phyloP scores from a whole-genome alignment of 2,329 filamentous ascomycete species.

The Zalaria obscura region DNA sequence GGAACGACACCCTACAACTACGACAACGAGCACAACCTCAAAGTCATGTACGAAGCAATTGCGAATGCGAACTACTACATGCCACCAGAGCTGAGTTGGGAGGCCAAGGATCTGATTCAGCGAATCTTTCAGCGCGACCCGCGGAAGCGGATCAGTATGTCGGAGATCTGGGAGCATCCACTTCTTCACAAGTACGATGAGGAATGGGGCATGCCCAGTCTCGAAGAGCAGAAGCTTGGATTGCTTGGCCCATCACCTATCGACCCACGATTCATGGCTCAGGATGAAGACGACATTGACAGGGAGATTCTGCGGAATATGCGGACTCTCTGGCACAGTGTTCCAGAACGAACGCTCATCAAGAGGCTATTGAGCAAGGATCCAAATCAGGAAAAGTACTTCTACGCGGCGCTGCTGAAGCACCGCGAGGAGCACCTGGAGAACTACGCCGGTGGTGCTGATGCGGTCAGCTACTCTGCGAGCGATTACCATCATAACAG shows the following conservation, averaged over 20 bases:
- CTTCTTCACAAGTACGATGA: slow-evolving; percentile 69
- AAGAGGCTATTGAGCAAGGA: slow-evolving; percentile 44
- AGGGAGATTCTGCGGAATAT: slow-evolving; percentile 71
- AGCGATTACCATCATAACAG: slow-evolving; percentile 79
- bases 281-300: slow-evolving; percentile 59
- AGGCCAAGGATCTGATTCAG: slow-evolving; percentile 64
- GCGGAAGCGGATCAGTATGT: slow-evolving; percentile 61
- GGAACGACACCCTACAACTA: slow-evolving; percentile 67
- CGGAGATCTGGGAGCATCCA: slow-evolving; percentile 74
- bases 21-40: slow-evolving; percentile 47
- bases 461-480: slow-evolving; percentile 58
- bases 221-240: slow-evolving; percentile 32
- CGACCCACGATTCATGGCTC: slow-evolving; percentile 25
- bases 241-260: slow-evolving; percentile 36
- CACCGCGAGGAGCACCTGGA: slow-evolving; percentile 77
- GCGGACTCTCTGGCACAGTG: slow-evolving; percentile 81
- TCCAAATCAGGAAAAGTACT: slow-evolving; percentile 79
- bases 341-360: slow-evolving; percentile 57
- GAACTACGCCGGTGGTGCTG: slow-evolving; percentile 61
- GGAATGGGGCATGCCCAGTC: slow-evolving; percentile 53
- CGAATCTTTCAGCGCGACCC: slow-evolving; percentile 71
- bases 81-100: slow-evolving; percentile 39
- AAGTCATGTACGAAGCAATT: slow-evolving; percentile 46
- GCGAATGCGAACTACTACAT: slow-evolving; percentile 34
- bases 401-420: slow-evolving; percentile 72